Evolutionary conservation across 75 land plant species (phyloP), one percentile per base, ranked within the genome.

Genomic region (Pseudotsuga menziesii): DNA sequence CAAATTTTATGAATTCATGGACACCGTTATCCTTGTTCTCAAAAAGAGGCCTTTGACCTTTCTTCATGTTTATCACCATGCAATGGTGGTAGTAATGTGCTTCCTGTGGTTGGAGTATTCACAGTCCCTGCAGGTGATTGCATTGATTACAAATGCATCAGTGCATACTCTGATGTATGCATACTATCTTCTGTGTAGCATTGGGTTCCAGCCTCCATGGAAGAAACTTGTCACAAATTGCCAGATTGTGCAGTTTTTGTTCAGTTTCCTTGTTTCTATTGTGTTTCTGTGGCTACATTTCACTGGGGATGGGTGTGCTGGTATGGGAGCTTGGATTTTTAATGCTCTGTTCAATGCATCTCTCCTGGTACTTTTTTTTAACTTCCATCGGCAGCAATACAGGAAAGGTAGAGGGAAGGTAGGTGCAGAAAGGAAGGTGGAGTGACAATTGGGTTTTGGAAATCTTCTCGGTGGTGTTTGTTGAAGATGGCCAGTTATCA

Each of bases 61-160:
- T 80, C 88, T 95, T 27, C 98, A 93, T 76, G 98, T 95, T 62
- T 95, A 91, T 84, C 98, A 95, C 84, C 98, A 95, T 77, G 86
- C 96, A n/a, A 74, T 82, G 32, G 98, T 95, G 44, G 78, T 95
- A 39, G 77, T 95, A 74, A 95, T 95, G 98, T 92, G 90, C 83
- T 93, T 88, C 79, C 56, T 93, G 39, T 93, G 94, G 94, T 82
- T 95, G 23, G 36, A 75, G 56, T 80, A 83, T 64, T 6, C 85
- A 29, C 91, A 89, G 87, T 91, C 93, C 9, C 80, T 93, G 22
- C 82, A 93, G 77, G 82, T 92, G 35, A 73, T 95, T 29, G 97
- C 96, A 52, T 88, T 95, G 15, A 84, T 89, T 22, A 95, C 96
- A 58, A 95, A 95, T 74, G 91, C 96, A n/a, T 55, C 78, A 39